Percentiles rank a stretch among this genome's conserved stretches.
Conservation (phyloP, 441 rosid species). For the Geranium incanum region DNA sequence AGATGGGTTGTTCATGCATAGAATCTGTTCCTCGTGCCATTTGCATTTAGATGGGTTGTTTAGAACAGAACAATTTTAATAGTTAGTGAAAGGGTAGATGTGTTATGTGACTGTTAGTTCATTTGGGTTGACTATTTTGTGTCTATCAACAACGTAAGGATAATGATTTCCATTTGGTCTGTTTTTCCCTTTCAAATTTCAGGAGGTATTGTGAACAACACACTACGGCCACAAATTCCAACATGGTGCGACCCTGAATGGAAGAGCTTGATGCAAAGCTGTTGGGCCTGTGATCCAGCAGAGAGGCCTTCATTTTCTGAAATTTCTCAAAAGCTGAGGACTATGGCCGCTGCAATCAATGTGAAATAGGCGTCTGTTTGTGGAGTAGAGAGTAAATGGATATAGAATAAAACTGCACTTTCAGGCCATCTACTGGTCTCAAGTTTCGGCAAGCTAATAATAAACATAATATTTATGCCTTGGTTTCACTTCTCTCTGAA, state of each 20-base stretch:
- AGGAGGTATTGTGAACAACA: conserved; percentile 94
- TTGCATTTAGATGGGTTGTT: too few species aligned
- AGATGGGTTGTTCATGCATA: too few species aligned
- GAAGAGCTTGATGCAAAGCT: conserved; percentile 82
- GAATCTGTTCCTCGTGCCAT: too few species aligned
- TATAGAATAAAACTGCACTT: too few species aligned
- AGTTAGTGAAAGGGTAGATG: not conserved
- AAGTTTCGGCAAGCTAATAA: too few species aligned
- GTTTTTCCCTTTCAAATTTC: conserved; percentile 17
- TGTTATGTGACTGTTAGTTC: not conserved
- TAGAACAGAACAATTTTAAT: too few species aligned
- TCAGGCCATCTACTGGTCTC: too few species aligned
- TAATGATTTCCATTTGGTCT: not conserved
- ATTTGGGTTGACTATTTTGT: too few species aligned
- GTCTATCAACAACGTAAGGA: too few species aligned
- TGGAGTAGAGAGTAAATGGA: not conserved
- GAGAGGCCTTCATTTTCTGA: conserved; percentile 60
- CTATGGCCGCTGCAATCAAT: conserved; percentile 2
- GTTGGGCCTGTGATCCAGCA: conserved; percentile 79
- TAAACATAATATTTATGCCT: too few species aligned
- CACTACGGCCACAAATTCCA: conserved; percentile 90
- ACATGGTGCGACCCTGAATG: conserved; percentile 99
- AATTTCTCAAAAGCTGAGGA: conserved; percentile 6
- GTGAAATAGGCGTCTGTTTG: not conserved
- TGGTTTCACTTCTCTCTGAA: too few species aligned